Evolutionary conservation across 768 basidiomycete species (phyloP).

Genomic region (Galerina marginata): DNA sequence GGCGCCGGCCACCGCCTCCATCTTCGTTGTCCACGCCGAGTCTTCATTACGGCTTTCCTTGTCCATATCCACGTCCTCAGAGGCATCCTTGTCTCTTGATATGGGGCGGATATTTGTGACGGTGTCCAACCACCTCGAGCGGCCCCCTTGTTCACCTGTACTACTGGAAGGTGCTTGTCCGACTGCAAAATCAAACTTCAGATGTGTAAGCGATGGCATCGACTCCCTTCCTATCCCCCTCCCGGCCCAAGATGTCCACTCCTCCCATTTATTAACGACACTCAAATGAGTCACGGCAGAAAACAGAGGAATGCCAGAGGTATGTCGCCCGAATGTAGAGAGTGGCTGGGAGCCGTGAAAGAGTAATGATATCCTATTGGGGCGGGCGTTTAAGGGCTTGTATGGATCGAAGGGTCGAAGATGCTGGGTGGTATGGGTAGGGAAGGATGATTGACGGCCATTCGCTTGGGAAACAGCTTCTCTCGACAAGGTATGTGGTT

Average conservation of each 20-base stretch:
- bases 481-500: too few species aligned
- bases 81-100: too few species aligned
- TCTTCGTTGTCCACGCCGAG: conserved; percentile 15
- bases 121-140: conserved; percentile 19
- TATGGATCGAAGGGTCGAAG: conserved; percentile 18
- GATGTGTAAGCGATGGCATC: conserved; percentile 38
- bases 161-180: conserved; percentile 21
- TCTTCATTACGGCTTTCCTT: neutral
- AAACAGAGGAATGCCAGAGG: conserved; percentile 39
- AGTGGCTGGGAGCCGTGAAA: conserved; percentile 28
- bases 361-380: conserved; percentile 38
- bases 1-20: conserved; percentile 28
- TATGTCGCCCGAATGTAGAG: conserved; percentile 17
- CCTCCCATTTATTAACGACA: conserved; percentile 47
- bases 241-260: conserved; percentile 45
- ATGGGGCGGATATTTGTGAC: conserved; percentile 5
- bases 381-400: conserved; percentile 31
- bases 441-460: too few species aligned
- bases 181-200: conserved; percentile 44
- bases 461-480: rapidly evolving
- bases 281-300: conserved; percentile 42
- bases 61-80: too few species aligned
- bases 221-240: conserved; percentile 21
- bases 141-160: neutral
- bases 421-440: too few species aligned